Conservation (phyloP, 352 stramenopile species). For the Phytophthora cryptogea region DNA sequence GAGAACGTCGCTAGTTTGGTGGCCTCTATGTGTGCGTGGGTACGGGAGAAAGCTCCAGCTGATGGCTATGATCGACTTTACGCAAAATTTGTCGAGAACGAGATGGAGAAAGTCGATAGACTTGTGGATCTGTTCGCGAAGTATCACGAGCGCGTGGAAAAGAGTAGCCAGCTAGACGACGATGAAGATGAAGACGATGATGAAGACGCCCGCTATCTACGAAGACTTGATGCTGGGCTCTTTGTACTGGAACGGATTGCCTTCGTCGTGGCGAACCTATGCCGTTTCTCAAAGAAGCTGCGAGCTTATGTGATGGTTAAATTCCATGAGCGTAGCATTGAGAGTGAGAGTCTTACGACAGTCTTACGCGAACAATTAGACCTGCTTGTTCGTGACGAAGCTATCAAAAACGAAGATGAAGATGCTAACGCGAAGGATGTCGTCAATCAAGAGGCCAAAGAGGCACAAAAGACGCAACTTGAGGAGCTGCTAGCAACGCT, state of each 20-base stretch:
- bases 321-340: constrained; percentile 73
- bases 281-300: constrained; percentile 62
- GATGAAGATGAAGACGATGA: constrained; percentile 48
- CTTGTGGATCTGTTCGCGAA: constrained; percentile 78
- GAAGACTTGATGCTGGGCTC: constrained; percentile 71
- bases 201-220: constrained; percentile 62
- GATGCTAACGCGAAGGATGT: constrained; percentile 16
- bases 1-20: constrained; percentile 72
- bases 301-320: constrained; percentile 77
- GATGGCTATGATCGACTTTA: constrained; percentile 73
- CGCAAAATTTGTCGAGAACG: constrained; percentile 82
- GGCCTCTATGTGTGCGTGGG: constrained; percentile 63
- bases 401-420: constrained; percentile 3
- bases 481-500: constrained; percentile 43
- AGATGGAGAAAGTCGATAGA: constrained; percentile 84
- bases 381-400: constrained; percentile 43
- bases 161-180: constrained; percentile 30
- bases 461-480: constrained; percentile 45
- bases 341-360: constrained; percentile 43
- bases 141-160: constrained; percentile 63
- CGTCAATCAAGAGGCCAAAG: constrained; percentile 32
- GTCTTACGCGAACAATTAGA: constrained; percentile 66
- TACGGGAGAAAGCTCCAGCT: constrained; percentile 46
- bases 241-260: constrained; percentile 77
- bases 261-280: constrained; percentile 69